phyloP scores from a whole-genome alignment of 2,329 filamentous ascomycete genomes.

The Pezicula rhizophila region DNA sequence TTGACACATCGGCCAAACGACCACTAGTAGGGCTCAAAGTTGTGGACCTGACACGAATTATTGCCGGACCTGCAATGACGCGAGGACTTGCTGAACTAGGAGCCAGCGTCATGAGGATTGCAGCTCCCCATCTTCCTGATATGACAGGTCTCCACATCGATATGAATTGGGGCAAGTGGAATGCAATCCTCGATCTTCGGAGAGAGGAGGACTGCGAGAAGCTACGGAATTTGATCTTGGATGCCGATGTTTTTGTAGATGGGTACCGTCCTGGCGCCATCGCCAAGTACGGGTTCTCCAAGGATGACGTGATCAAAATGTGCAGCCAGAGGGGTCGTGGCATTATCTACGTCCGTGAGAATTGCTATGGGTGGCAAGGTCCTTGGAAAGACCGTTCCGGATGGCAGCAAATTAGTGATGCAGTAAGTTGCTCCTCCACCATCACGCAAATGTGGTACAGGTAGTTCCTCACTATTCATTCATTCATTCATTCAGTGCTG shows the following conservation, averaged over 20 bases:
- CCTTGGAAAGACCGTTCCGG: constrained; percentile 37
- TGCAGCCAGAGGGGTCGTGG: constrained; percentile 34
- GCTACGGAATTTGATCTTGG: constrained; percentile 36
- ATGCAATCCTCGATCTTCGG: constrained; percentile 39
- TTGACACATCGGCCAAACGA: not conserved
- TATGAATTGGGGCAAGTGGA: constrained; percentile 39
- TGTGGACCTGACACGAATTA: constrained; percentile 34
- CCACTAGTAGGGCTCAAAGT: constrained; percentile 22
- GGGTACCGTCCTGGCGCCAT: constrained; percentile 42
- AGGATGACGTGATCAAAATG: constrained; percentile 32
- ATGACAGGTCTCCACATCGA: constrained; percentile 28
- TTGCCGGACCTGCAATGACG: constrained; percentile 36
- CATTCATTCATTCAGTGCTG: too few species aligned
- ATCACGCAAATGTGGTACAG: too few species aligned
- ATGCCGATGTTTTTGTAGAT: constrained; percentile 47
- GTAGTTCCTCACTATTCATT: too few species aligned
- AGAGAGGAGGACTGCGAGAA: constrained; percentile 31
- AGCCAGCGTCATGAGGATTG: constrained; percentile 39
- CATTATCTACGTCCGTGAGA: constrained; percentile 42
- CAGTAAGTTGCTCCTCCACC: too few species aligned
- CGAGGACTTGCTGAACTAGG: constrained; percentile 35
- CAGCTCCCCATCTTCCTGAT: constrained; percentile 31
- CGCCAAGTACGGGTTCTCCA: constrained; percentile 32
- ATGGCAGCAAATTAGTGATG: constrained; percentile 39
- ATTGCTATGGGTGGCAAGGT: constrained; percentile 42